These are phyloP conservation scores for Stephania japonica DNA, from an alignment of 164 flowering plant species.

Conservation along the genomic window DNA sequence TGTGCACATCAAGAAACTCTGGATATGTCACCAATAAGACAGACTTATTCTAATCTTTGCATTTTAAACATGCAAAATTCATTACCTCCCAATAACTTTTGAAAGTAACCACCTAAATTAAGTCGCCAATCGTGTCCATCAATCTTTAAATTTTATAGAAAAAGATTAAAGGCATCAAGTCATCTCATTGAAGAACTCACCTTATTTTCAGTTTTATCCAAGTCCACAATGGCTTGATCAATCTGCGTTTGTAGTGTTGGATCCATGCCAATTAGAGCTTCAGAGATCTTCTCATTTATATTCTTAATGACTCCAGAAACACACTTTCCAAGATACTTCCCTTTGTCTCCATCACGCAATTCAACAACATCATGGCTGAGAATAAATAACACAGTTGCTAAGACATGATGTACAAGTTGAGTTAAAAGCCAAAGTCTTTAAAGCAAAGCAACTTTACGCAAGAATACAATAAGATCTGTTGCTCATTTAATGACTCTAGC, in stretches of 20 bases:
- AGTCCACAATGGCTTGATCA: conserved; percentile 90
- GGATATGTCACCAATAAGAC: too few species aligned
- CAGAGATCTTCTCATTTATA: conserved; percentile 78
- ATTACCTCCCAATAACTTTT: too few species aligned
- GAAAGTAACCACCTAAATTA: background rate
- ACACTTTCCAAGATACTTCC: conserved; percentile 76
- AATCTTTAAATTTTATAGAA: background rate
- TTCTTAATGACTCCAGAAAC: conserved; percentile 80
- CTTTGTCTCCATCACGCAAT: conserved; percentile 90
- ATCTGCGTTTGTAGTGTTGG: conserved; percentile 87
- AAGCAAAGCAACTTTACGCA: too few species aligned
- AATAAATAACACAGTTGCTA: background rate
- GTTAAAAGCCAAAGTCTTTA: background rate
- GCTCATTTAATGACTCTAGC: too few species aligned
- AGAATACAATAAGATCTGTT: too few species aligned
- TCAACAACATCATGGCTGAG: conserved; percentile 85
- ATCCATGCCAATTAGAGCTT: conserved; percentile 91
- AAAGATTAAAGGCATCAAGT: background rate
- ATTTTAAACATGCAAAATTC: background rate
- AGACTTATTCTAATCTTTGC: too few species aligned
- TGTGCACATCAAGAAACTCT: too few species aligned
- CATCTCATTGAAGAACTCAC: conserved; percentile 22
- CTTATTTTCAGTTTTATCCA: conserved; percentile 96
- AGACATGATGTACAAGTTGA: background rate
- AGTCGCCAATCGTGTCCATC: background rate